Percentiles rank a stretch among this genome's conserved stretches.
Conservation (phyloP, 208 protist species). For the Crithidia mellificae region DNA sequence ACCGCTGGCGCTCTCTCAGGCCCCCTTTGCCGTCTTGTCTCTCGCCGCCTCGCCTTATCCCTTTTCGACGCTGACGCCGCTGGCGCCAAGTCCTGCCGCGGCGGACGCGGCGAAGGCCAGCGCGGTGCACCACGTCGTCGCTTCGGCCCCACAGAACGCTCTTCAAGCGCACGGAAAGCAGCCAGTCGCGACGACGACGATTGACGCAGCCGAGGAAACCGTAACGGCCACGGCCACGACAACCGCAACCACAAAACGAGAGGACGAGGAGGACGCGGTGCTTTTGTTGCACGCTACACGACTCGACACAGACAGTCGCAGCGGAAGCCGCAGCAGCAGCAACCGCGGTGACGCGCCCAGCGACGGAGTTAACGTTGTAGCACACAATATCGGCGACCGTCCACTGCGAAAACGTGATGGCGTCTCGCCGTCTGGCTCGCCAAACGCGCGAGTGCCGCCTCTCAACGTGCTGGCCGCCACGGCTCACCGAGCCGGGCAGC, state of each 20-base stretch:
- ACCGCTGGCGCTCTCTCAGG: not conserved
- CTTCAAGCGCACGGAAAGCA: too few species aligned
- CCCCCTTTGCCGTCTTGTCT: not conserved
- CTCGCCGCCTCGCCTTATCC: not conserved
- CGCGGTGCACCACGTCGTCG: not conserved
- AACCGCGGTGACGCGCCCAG: not conserved
- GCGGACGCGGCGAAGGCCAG: too few species aligned
- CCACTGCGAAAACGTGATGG: not conserved
- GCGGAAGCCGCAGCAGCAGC: not conserved
- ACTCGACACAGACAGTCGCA: too few species aligned
- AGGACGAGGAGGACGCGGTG: too few species aligned
- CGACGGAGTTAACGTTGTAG: not conserved
- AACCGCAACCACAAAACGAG: too few species aligned
- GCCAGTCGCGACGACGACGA: not conserved
- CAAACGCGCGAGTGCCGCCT: not conserved
- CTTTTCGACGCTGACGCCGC: not conserved
- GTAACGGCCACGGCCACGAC: not conserved
- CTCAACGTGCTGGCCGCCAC: not conserved
- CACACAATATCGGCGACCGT: not conserved
- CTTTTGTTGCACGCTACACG: too few species aligned
- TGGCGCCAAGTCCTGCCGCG: not conserved
- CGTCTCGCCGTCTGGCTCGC: not conserved
- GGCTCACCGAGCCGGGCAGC: not conserved
- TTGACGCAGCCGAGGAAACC: too few species aligned
- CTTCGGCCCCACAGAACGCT: not conserved